A percentile compares a stretch with the other conserved stretches of the same genome.
Conservation (phyloP, 1,284 basidiomycete species). For the Takashimella tepidaria region DNA sequence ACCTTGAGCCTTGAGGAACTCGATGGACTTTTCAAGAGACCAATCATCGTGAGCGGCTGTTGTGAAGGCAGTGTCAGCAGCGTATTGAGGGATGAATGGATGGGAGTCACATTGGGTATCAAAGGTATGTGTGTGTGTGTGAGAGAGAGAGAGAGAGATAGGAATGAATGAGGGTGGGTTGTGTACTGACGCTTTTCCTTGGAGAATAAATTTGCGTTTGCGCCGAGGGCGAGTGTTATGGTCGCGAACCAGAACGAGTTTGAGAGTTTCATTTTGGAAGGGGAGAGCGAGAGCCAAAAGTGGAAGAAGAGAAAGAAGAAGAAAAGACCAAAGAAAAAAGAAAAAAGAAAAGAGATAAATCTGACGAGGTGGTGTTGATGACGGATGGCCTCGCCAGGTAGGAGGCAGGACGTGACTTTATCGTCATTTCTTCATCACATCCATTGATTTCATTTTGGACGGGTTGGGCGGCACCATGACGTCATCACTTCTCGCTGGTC, state of each 20-base stretch:
- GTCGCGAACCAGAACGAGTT: slow-evolving; percentile 24
- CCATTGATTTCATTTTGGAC: no score
- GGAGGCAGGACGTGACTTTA: no score
- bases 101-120: neutral
- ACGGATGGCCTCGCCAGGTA: no score
- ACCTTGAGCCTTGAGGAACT: slow-evolving; percentile 68
- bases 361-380: no score
- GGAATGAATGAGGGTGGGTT: neutral
- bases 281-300: no score
- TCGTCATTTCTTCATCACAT: no score
- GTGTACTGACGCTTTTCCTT: slow-evolving; percentile 40
- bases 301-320: no score
- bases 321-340: no score
- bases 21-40: slow-evolving; percentile 59
- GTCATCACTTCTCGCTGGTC: no score
- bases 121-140: neutral
- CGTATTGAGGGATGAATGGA: neutral
- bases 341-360: no score
- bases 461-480: no score
- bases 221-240: slow-evolving; percentile 25
- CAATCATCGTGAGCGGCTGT: slow-evolving; percentile 58
- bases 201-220: slow-evolving; percentile 42
- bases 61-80: slow-evolving; percentile 1
- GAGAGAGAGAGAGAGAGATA: neutral
- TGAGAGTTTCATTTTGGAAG: slow-evolving; percentile 27